Evolutionary conservation across 1,284 basidiomycete species (phyloP).

Genomic region (Prillingera fragicola): DNA sequence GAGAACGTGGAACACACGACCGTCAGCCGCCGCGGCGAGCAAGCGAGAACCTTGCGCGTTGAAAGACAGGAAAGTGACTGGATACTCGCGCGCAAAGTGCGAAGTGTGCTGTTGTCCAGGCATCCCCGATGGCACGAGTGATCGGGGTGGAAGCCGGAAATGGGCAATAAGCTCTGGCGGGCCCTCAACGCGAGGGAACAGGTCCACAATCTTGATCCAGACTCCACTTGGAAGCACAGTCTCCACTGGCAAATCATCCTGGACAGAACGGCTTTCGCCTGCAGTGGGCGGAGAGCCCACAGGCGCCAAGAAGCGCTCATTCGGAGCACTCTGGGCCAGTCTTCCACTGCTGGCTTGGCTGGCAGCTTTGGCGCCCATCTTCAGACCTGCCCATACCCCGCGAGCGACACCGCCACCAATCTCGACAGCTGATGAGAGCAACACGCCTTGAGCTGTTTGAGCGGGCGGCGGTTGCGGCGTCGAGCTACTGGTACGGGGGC

Average conservation of each 20-base stretch:
- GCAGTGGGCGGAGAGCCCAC: neutral
- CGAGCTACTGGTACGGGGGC: slow-evolving; percentile 1
- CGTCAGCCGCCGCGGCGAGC: slow-evolving; percentile 57
- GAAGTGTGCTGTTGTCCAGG: neutral
- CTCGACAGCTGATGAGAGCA: slow-evolving; percentile 36
- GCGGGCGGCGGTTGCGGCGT: neutral
- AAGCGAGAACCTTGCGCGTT: slow-evolving; percentile 59
- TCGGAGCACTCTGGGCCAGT: slow-evolving; percentile 36
- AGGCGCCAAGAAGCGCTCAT: slow-evolving; percentile 14
- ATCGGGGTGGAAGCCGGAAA: slow-evolving; percentile 33
- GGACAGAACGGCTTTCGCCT: slow-evolving; percentile 12
- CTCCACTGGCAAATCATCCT: slow-evolving; percentile 4
- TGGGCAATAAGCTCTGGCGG: slow-evolving; percentile 31
- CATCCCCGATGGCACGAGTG: slow-evolving; percentile 6
- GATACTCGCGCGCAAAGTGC: slow-evolving; percentile 38
- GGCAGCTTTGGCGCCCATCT: slow-evolving; percentile 39
- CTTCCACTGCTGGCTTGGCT: slow-evolving; percentile 19
- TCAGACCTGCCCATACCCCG: slow-evolving; percentile 44
- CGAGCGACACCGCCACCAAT: slow-evolving; percentile 42
- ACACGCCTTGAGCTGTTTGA: slow-evolving; percentile 19
- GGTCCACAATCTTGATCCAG: slow-evolving; percentile 43
- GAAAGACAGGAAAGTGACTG: slow-evolving; percentile 57
- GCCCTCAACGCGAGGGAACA: slow-evolving; percentile 10
- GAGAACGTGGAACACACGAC: slow-evolving; percentile 58
- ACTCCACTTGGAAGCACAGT: slow-evolving; percentile 11